A percentile compares a stretch with the other conserved stretches of the same genome.
Conservation (phyloP, 352 stramenopile species). For the Phytophthora cryptogea region DNA sequence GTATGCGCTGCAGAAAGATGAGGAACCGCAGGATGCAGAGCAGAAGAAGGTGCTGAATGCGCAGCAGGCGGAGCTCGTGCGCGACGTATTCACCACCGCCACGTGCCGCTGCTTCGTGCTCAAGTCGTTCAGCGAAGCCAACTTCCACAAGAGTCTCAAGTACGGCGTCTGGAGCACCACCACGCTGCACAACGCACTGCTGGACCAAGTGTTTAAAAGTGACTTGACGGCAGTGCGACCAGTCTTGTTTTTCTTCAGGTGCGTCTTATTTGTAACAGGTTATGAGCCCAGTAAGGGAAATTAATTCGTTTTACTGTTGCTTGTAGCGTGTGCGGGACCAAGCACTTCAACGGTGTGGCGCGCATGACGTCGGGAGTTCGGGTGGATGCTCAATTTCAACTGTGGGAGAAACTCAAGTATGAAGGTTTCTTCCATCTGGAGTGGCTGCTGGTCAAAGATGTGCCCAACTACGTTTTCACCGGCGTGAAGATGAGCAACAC, state of each 20-base stretch:
- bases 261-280: constrained; percentile 2
- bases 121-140: constrained; percentile 87
- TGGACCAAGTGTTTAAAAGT: constrained; percentile 76
- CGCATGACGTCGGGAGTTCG: constrained; percentile 74
- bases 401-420: constrained; percentile 89
- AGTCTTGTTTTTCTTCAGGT: constrained; percentile 85
- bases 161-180: constrained; percentile 84
- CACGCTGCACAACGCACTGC: constrained; percentile 60
- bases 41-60: constrained; percentile 9
- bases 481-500: constrained; percentile 82
- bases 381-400: constrained; percentile 52
- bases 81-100: constrained; percentile 56
- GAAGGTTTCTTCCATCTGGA: constrained; percentile 81
- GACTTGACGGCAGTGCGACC: constrained; percentile 67
- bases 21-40: neutral
- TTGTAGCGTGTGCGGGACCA: constrained; percentile 67
- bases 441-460: constrained; percentile 85
- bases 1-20: constrained; percentile 18
- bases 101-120: constrained; percentile 84
- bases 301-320: neutral
- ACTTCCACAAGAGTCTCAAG: constrained; percentile 87
- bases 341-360: constrained; percentile 79
- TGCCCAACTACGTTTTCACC: constrained; percentile 80
- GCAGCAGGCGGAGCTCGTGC: constrained; percentile 48
- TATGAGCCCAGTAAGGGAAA: neutral